Base-by-base conservation (phyloP, 176 grass and related monocot genomes). In the Cenchrus americanus region DNA sequence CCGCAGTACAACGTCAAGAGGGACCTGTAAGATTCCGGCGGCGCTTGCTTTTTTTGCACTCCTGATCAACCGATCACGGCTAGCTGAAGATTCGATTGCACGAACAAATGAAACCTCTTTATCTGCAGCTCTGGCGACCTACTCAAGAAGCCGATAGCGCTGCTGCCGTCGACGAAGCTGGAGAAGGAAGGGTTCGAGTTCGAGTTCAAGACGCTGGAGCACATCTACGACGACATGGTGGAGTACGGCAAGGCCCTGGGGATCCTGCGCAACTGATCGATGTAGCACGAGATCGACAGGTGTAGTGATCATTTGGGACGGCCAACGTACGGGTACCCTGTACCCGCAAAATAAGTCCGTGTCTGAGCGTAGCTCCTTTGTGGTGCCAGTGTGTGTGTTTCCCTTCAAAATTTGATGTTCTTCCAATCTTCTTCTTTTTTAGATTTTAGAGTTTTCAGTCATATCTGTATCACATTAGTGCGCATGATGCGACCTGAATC, bases 211-310 rank as follows among this genome's bases (percentile, higher is more conserved):
- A 77, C 66, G n/a, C 26, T 89, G 42, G 90, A 86, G 1, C 60
- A 76, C 41, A 57, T 92, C 30, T 92, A 79, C 40, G 73, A 89
- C 34, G 83, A 87, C 30, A 14, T 82, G 10, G 42, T 97, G 22
- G 47, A 51, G 5, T 92, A 86, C 85, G 89, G 84, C 61, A 89
- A 84, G 80, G 62, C 73, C 2, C 55, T 73, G 76, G 91, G 89
- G 44, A 71, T 97, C 49, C 83, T 92, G 2, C 22, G 69, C 13
- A 55, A n/a, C 47, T 80, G 58, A 46, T 24, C n/a, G 27, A 37
- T 37, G 34, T 37, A 44, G 43, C 49, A 51, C 14, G 34, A 37
- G 34, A 37, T 37, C 34, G 34, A 37, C 2, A 37, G 34, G 34
- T 37, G 34, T 37, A 4, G 4, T 37, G 34, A 4, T 57, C 18